Percentiles rank a stretch among this genome's conserved stretches.
phyloP scores from a whole-genome alignment of 139 green algal genomes.

The Ettlia oleoabundans region DNA sequence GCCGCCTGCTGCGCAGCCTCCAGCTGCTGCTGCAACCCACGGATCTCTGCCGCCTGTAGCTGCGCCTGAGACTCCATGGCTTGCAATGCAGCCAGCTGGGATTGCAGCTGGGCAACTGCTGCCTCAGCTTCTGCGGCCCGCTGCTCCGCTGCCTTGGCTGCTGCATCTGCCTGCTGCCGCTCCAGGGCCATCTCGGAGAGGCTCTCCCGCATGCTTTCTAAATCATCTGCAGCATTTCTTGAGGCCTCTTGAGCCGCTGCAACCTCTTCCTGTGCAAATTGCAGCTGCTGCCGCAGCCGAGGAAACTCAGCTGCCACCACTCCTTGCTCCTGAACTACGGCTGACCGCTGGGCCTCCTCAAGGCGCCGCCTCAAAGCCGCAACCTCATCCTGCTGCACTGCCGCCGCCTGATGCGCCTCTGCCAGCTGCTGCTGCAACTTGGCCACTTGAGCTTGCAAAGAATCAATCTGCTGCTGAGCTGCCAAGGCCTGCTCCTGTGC shows the following conservation, averaged over 20 bases:
- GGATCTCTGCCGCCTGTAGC: conserved; percentile 14
- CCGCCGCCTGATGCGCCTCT: neutral
- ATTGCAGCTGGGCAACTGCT: neutral
- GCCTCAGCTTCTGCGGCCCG: neutral
- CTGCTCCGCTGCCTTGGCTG: neutral
- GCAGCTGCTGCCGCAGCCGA: conserved; percentile 16
- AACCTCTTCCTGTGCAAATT: neutral
- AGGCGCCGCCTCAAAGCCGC: too few species aligned
- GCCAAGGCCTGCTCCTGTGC: neutral
- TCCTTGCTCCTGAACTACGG: too few species aligned
- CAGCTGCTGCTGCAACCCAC: conserved; percentile 10
- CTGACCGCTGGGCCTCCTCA: neutral
- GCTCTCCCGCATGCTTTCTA: conserved; percentile 16
- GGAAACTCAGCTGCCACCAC: too few species aligned
- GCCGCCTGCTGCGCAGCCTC: neutral
- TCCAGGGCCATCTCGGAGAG: neutral
- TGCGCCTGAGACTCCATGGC: neutral
- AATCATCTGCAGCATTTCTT: neutral
- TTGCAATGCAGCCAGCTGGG: neutral
- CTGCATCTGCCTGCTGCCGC: neutral
- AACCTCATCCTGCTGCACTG: neutral
- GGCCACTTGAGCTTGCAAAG: neutral
- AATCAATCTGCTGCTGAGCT: neutral
- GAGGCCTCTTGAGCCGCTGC: neutral
- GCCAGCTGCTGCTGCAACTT: neutral